Conservation (phyloP, 768 basidiomycete genomes). For the Lentinula sp. region DNA sequence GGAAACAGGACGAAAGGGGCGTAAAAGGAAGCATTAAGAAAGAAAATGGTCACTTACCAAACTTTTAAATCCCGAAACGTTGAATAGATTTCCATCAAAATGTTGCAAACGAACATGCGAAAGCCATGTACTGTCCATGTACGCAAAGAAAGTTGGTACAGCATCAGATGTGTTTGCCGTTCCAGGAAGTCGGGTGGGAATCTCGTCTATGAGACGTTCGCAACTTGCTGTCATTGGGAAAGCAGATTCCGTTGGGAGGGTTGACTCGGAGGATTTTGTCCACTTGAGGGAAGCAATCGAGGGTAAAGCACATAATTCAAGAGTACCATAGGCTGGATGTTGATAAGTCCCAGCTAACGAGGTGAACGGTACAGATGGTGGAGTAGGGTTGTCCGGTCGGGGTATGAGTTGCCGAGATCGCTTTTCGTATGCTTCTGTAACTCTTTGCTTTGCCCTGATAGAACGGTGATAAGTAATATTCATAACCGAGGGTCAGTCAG, state of each 20-base stretch:
- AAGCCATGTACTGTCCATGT: slow-evolving; percentile 9
- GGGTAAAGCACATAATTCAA: slow-evolving; percentile 7
- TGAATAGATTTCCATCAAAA: slow-evolving; percentile 15
- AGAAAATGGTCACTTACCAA: slow-evolving; percentile 9
- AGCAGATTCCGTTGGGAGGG: neutral
- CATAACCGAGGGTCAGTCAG: too few relatives aligned
- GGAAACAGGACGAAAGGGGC: neutral
- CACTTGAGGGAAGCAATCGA: neutral
- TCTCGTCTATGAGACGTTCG: slow-evolving; percentile 6
- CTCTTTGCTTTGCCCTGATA: neutral
- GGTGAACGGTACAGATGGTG: slow-evolving; percentile 6
- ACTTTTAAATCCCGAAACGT: slow-evolving; percentile 11
- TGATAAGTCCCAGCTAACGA: slow-evolving; percentile 4
- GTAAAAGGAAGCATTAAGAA: neutral
- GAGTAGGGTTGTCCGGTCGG: slow-evolving; percentile 6
- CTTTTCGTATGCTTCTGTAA: neutral
- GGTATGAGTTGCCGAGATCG: neutral
- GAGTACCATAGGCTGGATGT: slow-evolving; percentile 8
- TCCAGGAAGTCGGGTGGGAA: slow-evolving; percentile 11
- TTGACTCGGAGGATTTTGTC: too few relatives aligned
- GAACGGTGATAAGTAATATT: neutral
- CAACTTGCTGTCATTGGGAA: slow-evolving; percentile 4
- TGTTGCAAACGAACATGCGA: slow-evolving; percentile 15
- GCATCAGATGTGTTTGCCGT: slow-evolving; percentile 4
- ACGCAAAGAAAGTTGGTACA: slow-evolving; percentile 12